phyloP scores from a whole-genome alignment of 208 protist species.

The Acanthamoeba castellanii region DNA sequence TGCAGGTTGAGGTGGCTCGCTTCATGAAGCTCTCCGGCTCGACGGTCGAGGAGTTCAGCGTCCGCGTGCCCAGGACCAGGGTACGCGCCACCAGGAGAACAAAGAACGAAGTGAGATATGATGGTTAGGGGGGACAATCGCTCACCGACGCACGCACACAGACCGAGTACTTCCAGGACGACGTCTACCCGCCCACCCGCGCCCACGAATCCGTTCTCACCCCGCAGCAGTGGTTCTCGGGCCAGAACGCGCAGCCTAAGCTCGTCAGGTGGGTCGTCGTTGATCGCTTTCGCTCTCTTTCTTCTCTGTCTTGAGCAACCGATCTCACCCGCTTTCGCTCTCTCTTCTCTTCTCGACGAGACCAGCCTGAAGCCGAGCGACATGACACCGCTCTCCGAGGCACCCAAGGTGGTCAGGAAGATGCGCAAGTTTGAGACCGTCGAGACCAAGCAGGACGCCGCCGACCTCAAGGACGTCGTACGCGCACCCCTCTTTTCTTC shows the following conservation, averaged over 20 bases:
- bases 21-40: constrained; percentile 78
- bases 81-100: not conserved
- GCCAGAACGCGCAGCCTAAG: constrained; percentile 49
- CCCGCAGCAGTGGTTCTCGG: constrained; percentile 69
- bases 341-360: not conserved
- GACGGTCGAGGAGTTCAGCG: constrained; percentile 78
- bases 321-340: not conserved
- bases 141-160: not conserved
- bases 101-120: too few species aligned
- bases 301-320: too few species aligned
- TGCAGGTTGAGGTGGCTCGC: constrained; percentile 75
- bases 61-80: constrained; percentile 79
- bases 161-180: constrained; percentile 82
- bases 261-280: not conserved
- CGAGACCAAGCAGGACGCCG: constrained; percentile 40
- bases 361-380: constrained; percentile 66
- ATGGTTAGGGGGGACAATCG: too few species aligned
- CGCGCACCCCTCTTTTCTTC: not conserved
- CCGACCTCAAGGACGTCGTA: constrained; percentile 68
- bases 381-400: constrained; percentile 68
- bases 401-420: constrained; percentile 54
- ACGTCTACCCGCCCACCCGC: constrained; percentile 80
- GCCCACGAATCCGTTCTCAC: constrained; percentile 76
- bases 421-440: constrained; percentile 62
- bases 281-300: too few species aligned